These are phyloP conservation scores for Ramularia collo-cygni DNA, from an alignment of 2,329 filamentous ascomycete species.

Conservation along the genomic window DNA sequence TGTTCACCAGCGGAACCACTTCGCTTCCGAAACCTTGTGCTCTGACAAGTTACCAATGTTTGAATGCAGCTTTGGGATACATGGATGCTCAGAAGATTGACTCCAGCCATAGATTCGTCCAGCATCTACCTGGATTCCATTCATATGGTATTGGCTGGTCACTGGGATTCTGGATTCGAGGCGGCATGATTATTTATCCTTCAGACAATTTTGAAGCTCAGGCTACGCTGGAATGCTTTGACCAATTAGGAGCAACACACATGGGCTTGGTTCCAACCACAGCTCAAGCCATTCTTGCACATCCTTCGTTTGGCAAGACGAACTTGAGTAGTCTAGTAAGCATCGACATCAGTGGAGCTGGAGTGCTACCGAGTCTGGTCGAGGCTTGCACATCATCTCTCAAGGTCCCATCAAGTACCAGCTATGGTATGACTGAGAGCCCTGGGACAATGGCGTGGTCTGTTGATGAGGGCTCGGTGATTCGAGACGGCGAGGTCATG, in stretches of 20 bases:
- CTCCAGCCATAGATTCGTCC: conserved; percentile 24
- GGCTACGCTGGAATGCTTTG: conserved; percentile 29
- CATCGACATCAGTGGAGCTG: conserved; percentile 30
- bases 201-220: conserved; percentile 28
- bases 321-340: conserved; percentile 27
- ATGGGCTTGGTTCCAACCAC: conserved; percentile 31
- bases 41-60: conserved; percentile 33
- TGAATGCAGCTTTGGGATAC: conserved; percentile 32
- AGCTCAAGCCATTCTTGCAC: conserved; percentile 27
- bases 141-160: conserved; percentile 28
- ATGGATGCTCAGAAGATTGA: conserved; percentile 24
- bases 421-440: conserved; percentile 44
- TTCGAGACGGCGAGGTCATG: conserved; percentile 33
- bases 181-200: conserved; percentile 26
- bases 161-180: conserved; percentile 25
- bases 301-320: conserved; percentile 24
- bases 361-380: conserved; percentile 30
- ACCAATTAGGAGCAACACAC: conserved; percentile 28
- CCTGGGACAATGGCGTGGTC: conserved; percentile 39
- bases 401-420: conserved; percentile 25
- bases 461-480: conserved; percentile 24
- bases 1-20: conserved; percentile 48
- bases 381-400: conserved; percentile 24
- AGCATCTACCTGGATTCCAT: conserved; percentile 28
- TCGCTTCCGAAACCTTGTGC: conserved; percentile 42